Base-by-base conservation (phyloP, 768 basidiomycete species). In the Coprinellus micaceus region DNA sequence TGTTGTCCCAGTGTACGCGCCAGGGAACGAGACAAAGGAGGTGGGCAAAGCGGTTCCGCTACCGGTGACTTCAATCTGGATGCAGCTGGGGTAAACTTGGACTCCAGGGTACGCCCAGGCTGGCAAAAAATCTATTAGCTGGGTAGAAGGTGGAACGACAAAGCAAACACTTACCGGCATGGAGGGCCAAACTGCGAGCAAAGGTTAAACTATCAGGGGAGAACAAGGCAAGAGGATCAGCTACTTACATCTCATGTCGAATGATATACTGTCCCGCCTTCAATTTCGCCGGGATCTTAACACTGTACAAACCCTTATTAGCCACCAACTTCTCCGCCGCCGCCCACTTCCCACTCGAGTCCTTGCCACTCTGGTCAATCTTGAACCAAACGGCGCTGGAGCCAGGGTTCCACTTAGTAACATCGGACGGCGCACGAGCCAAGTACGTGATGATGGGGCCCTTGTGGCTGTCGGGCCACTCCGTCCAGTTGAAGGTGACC, bases 361-460 rank as follows among this genome's bases (percentile, higher is more conserved):
- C 69, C 63, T 77, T 77, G 26, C 79, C 79, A 29, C 66, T 49
- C 46, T 80, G 63, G 24, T 69, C 71, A 13, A 79, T 70, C 62
- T 80, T 79, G 75, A 78, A 78, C 78, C 78, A 79, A 6, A 79
- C 77, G 10, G 74, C 72, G 39, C 76, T 78, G 45, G 15, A 21
- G 13, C 72, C 70, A 1, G 74, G 76, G 25, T 58, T 59, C 77
- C 77, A 77, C 39, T 67, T 59, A 2, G 74, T 77, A 57, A 78
- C 73, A 56, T 76, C 71, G 44, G 61, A 67, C 7, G 77, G 77
- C 1, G 77, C 77, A 22, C 67, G 69, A 2, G 75, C 77, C 69
- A 77, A 70, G 59, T 75, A 78, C 1, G 77, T 78, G 57, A 77
- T 69, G 60, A 76, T 64, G 1, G 74, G 76, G 4, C 77, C 75